Evolutionary conservation across 2,329 filamentous ascomycete genomes (phyloP).

Genomic region (Xylariaceae sp.): DNA sequence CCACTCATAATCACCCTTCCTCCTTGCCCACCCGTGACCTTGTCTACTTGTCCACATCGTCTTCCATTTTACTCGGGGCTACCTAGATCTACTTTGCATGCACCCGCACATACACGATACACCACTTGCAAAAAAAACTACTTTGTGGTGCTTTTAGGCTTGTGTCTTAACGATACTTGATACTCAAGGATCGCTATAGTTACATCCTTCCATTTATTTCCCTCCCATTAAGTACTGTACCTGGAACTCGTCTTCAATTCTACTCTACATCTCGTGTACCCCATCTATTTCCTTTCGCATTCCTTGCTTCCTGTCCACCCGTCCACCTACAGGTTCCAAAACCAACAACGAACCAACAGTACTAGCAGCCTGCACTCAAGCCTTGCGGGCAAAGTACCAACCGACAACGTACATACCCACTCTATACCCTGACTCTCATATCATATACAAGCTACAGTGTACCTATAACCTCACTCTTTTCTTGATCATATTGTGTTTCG

Average conservation of each 20-base stretch:
- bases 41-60: constrained; percentile 34
- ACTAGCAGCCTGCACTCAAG: constrained; percentile 24
- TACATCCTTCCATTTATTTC: constrained; percentile 3
- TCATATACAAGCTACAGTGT: constrained; percentile 27
- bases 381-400: constrained; percentile 26
- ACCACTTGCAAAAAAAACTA: constrained; percentile 22
- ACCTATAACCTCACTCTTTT: constrained; percentile 23
- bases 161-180: constrained; percentile 23
- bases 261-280: constrained; percentile 24
- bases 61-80: constrained; percentile 29
- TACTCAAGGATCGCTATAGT: constrained; percentile 5
- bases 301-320: constrained; percentile 20
- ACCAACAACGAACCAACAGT: constrained; percentile 26
- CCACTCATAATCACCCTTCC: constrained; percentile 24
- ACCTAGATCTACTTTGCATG: constrained; percentile 35
- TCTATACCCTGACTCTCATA: constrained; percentile 25
- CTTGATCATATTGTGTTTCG: constrained; percentile 13
- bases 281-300: constrained; percentile 23
- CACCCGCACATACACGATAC: constrained; percentile 28
- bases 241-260: constrained; percentile 1
- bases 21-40: constrained; percentile 27
- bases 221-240: constrained; percentile 23
- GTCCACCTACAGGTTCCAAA: constrained; percentile 12
- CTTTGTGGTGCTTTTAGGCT: not conserved
- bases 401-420: constrained; percentile 25